Percentiles rank a stretch among this genome's conserved stretches.
Conservation (phyloP, 2,329 filamentous ascomycete species). For the Colletotrichum godetiae region DNA sequence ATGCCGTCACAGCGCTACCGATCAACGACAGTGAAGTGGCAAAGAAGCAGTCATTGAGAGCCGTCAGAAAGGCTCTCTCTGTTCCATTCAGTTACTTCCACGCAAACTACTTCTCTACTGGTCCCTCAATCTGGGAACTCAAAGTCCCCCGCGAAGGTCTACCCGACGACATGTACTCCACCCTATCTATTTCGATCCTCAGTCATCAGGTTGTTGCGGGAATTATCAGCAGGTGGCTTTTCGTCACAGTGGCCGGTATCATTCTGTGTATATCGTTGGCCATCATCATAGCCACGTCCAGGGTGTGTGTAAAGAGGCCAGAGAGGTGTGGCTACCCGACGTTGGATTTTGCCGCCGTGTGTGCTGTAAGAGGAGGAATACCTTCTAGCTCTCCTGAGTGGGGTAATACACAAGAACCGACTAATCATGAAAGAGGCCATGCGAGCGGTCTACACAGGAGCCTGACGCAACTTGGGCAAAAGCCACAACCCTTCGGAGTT, state of each 20-base stretch:
- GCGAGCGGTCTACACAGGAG: constrained; percentile 12
- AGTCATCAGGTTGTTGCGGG: constrained; percentile 32
- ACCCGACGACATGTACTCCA: constrained; percentile 24
- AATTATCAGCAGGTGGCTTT: constrained; percentile 18
- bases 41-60: constrained; percentile 25
- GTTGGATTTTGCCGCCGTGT: constrained; percentile 30
- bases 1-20: constrained; percentile 29
- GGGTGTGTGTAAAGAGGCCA: constrained; percentile 24
- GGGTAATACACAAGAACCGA: neutral
- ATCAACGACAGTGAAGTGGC: constrained; percentile 32
- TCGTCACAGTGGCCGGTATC: constrained; percentile 10
- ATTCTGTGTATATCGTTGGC: constrained; percentile 1
- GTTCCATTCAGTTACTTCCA: constrained; percentile 32
- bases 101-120: constrained; percentile 18
- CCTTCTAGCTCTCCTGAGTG: neutral
- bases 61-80: constrained; percentile 28
- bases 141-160: constrained; percentile 10
- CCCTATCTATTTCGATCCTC: constrained; percentile 22
- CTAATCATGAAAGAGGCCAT: neutral
- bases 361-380: constrained; percentile 22
- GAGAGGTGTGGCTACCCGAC: constrained; percentile 30
- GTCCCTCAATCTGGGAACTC: constrained; percentile 25
- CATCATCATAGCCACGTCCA: constrained; percentile 23
- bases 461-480: constrained; percentile 25
- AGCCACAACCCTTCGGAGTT: constrained; percentile 20